Conservation (phyloP, 305 asterid genomes). For the Vinca major region DNA sequence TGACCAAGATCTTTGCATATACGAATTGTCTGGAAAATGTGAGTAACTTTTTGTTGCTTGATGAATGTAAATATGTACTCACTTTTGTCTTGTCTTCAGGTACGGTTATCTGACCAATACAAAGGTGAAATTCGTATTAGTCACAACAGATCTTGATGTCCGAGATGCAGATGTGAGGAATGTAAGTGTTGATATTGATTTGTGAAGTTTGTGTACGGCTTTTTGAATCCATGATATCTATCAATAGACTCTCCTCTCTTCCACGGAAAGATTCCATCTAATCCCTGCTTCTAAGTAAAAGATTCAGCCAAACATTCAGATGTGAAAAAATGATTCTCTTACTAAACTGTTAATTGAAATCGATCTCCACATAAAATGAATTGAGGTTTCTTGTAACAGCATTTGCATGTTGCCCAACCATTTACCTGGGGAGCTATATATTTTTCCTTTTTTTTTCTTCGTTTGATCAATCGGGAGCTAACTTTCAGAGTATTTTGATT, state of each 20-base stretch:
- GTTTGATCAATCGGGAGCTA: not conserved
- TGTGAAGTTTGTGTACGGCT: not conserved
- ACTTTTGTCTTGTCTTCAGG: conserved; percentile 32
- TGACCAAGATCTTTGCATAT: not conserved
- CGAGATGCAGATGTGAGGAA: conserved; percentile 86
- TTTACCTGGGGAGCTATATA: conserved; percentile 14
- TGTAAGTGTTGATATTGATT: conserved; percentile 40
- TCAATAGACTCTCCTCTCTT: too few relatives aligned
- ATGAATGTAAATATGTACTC: not conserved
- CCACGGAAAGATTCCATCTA: too few relatives aligned
- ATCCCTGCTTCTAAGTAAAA: too few relatives aligned
- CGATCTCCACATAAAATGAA: not conserved
- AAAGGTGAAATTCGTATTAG: conserved; percentile 90
- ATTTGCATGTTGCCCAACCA: not conserved
- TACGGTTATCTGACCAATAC: conserved; percentile 95
- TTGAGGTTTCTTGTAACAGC: not conserved
- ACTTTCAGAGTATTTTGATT: not conserved
- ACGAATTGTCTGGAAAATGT: not conserved
- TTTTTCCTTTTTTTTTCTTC: not conserved
- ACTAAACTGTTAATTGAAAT: too few relatives aligned
- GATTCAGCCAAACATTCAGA: too few relatives aligned
- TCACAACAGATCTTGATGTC: conserved; percentile 88
- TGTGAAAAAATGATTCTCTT: not conserved
- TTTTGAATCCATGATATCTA: not conserved
- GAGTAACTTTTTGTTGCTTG: not conserved